Percentiles rank a stretch among this genome's conserved stretches.
Evolutionary conservation across 352 stramenopile genomes (phyloP).

Genomic region (Globisporangium polare): DNA sequence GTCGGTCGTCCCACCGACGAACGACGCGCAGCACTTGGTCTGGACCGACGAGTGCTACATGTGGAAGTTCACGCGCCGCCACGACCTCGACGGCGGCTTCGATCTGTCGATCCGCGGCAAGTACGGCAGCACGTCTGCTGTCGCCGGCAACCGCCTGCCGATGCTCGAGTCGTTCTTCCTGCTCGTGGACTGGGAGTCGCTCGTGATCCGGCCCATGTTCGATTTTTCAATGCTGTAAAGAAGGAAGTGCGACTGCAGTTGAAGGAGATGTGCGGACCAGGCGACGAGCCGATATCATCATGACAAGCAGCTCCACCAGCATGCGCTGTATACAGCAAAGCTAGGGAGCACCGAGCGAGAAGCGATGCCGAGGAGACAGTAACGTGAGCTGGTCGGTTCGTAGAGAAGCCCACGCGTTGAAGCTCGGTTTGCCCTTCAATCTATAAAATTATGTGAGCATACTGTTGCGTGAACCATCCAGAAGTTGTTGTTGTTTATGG

Average conservation of each 20-base stretch:
- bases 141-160: slow-evolving; percentile 74
- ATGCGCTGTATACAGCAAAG: not conserved
- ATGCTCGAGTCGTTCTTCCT: slow-evolving; percentile 86
- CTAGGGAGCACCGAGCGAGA: not conserved
- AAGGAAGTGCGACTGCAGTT: not conserved
- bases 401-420: not conserved
- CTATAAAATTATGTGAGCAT: slow-evolving; percentile 19
- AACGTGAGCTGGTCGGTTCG: not conserved
- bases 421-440: not conserved
- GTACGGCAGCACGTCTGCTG: slow-evolving; percentile 79
- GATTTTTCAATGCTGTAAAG: slow-evolving; percentile 42
- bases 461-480: slow-evolving; percentile 3
- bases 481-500: not conserved
- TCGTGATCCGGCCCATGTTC: slow-evolving; percentile 79
- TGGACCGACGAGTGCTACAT: slow-evolving; percentile 87
- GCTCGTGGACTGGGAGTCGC: slow-evolving; percentile 81
- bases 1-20: slow-evolving; percentile 70
- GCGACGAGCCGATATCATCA: not conserved
- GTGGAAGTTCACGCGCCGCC: slow-evolving; percentile 68
- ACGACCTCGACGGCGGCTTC: slow-evolving; percentile 58
- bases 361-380: not conserved
- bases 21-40: slow-evolving; percentile 82
- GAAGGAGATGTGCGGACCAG: not conserved
- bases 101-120: slow-evolving; percentile 72
- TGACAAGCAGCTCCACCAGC: not conserved